Percentiles rank a stretch among this genome's conserved stretches.
phyloP scores from a whole-genome alignment of 2,329 filamentous ascomycete species.

The Zymoseptoria ardabiliae region DNA sequence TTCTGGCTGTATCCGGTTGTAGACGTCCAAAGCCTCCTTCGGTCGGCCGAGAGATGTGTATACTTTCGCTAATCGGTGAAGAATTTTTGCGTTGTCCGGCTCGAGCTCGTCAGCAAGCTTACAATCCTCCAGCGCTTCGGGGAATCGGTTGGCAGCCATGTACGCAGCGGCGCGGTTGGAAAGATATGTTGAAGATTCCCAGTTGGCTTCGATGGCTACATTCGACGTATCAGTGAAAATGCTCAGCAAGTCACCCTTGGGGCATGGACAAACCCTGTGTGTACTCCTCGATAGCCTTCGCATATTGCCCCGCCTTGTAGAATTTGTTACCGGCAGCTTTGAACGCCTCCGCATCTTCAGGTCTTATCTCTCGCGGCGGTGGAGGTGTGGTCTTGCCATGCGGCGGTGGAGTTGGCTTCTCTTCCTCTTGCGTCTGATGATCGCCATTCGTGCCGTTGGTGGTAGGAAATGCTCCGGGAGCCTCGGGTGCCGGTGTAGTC shows the following conservation, averaged over 20 bases:
- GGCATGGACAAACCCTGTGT: constrained; percentile 65
- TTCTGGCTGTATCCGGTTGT: constrained; percentile 69
- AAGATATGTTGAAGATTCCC: constrained; percentile 78
- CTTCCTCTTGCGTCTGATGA: constrained; percentile 37
- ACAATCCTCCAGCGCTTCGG: constrained; percentile 79
- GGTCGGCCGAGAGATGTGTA: constrained; percentile 82
- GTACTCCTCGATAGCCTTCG: constrained; percentile 83
- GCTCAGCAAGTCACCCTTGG: neutral
- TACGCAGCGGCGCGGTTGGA: constrained; percentile 92
- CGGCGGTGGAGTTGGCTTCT: constrained; percentile 61
- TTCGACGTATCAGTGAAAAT: neutral
- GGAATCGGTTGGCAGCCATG: constrained; percentile 77
- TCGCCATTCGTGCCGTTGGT: constrained; percentile 34
- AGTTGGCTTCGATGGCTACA: constrained; percentile 78
- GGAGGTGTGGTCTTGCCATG: constrained; percentile 46
- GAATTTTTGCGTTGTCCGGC: constrained; percentile 76
- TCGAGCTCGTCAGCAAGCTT: constrained; percentile 75
- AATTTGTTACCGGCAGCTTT: constrained; percentile 93
- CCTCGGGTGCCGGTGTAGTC: constrained; percentile 25
- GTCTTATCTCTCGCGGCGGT: constrained; percentile 31
- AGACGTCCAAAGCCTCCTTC: constrained; percentile 76
- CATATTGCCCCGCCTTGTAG: constrained; percentile 91
- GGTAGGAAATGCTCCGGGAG: constrained; percentile 44
- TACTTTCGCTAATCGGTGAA: constrained; percentile 80
- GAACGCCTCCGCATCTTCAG: constrained; percentile 79